Evolutionary conservation across 495 filamentous ascomycete genomes (phyloP).

Genomic region (Penicillium coprophilum): DNA sequence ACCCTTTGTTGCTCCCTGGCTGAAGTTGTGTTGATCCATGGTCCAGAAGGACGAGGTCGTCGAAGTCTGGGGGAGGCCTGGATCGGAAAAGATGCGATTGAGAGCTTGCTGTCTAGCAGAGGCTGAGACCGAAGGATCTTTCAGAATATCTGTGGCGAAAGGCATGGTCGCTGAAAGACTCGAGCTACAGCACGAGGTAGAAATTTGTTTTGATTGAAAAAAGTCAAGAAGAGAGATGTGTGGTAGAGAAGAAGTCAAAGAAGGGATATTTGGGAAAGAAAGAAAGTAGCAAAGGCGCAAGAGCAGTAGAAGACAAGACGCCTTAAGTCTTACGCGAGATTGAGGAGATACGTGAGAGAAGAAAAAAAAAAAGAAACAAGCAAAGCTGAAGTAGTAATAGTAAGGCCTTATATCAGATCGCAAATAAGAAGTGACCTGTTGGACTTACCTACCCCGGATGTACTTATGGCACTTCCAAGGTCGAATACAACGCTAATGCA

Average conservation of each 20-base stretch:
- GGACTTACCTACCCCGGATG: slow-evolving; percentile 16
- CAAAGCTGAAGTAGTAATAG: background rate
- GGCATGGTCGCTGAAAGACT: slow-evolving; percentile 21
- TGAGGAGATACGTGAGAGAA: background rate
- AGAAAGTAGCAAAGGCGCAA: background rate
- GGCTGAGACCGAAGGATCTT: slow-evolving; percentile 20
- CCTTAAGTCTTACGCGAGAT: background rate
- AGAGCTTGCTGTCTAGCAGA: slow-evolving; percentile 27
- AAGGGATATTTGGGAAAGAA: background rate
- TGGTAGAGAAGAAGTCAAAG: background rate
- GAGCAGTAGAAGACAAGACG: background rate
- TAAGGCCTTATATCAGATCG: background rate
- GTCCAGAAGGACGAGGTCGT: slow-evolving; percentile 72
- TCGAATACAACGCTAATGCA: background rate
- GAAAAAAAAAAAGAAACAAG: background rate
- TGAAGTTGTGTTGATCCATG: slow-evolving; percentile 53
- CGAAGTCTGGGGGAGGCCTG: slow-evolving; percentile 38
- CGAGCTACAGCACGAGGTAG: background rate
- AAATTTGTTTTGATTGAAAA: background rate
- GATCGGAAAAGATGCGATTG: slow-evolving; percentile 28
- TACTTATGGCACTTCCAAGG: background rate
- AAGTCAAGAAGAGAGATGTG: background rate
- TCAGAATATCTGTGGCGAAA: slow-evolving; percentile 22
- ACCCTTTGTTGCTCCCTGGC: slow-evolving; percentile 57
- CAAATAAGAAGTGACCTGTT: slow-evolving; percentile 20